Evolutionary conservation across 768 basidiomycete genomes (phyloP).

Genomic region (Pisolithus albus): DNA sequence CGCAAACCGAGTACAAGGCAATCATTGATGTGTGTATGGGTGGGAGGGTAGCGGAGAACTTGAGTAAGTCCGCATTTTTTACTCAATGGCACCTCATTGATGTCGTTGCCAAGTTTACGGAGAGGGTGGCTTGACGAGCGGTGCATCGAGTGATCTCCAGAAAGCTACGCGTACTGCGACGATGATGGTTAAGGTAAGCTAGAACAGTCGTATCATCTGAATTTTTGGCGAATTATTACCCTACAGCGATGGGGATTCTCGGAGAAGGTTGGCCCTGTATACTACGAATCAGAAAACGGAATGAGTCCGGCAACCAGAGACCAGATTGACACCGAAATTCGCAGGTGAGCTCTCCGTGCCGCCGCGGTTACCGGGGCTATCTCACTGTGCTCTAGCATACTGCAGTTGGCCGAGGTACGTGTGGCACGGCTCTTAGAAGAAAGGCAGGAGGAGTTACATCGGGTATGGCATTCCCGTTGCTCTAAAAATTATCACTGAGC

Average conservation of each 20-base stretch:
- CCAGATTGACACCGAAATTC: conserved; percentile 84
- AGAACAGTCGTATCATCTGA: neutral
- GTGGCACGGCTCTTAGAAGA: conserved; percentile 57
- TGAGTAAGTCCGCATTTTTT: conserved; percentile 45
- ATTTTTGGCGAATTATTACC: neutral
- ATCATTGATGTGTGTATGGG: conserved; percentile 90
- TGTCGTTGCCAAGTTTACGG: conserved; percentile 61
- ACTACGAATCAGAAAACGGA: conserved; percentile 66
- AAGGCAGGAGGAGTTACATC: conserved; percentile 70
- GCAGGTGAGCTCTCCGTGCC: conserved; percentile 43
- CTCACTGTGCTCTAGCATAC: conserved; percentile 35
- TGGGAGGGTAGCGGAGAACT: conserved; percentile 90
- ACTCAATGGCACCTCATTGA: conserved; percentile 8
- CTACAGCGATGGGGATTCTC: conserved; percentile 73
- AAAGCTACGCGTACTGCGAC: conserved; percentile 75
- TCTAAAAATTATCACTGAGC: neutral
- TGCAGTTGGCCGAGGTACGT: conserved; percentile 64
- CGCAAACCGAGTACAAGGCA: conserved; percentile 68
- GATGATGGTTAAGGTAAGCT: conserved; percentile 78
- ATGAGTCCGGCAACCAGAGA: conserved; percentile 73
- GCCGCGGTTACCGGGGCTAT: neutral
- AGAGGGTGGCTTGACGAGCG: conserved; percentile 80
- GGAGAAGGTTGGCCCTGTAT: conserved; percentile 73
- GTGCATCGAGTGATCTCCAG: conserved; percentile 83
- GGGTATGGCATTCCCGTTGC: conserved; percentile 35